These are phyloP conservation scores for Chrysanthemum seticuspe DNA, from an alignment of 129 eudicot species.

Conservation along the genomic window DNA sequence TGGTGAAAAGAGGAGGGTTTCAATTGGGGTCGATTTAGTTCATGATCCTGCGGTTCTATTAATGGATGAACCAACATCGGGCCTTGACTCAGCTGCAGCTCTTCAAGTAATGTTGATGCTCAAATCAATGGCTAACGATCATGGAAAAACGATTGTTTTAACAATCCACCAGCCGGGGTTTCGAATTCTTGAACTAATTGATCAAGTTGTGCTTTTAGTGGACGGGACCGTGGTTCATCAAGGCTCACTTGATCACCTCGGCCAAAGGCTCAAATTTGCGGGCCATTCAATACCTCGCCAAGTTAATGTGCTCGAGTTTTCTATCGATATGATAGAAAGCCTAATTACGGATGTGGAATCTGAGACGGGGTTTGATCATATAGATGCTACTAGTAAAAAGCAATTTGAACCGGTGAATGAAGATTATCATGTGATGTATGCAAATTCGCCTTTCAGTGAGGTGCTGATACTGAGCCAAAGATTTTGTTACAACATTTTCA, in stretches of 20 bases:
- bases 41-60: constrained; percentile 65
- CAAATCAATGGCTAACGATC: constrained; percentile 52
- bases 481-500: constrained; percentile 55
- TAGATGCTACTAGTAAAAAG: constrained; percentile 18
- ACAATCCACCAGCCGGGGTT: constrained; percentile 85
- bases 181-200: constrained; percentile 61
- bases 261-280: constrained; percentile 42
- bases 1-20: constrained; percentile 68
- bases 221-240: constrained; percentile 58
- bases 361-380: constrained; percentile 15
- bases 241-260: constrained; percentile 47
- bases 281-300: constrained; percentile 63
- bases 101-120: constrained; percentile 61
- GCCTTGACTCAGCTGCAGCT: constrained; percentile 69
- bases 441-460: constrained; percentile 43
- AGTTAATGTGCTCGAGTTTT: constrained; percentile 71
- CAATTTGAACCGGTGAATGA: constrained; percentile 18
- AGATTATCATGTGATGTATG: constrained; percentile 27
- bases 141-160: constrained; percentile 52
- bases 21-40: constrained; percentile 70
- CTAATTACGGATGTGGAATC: constrained; percentile 18
- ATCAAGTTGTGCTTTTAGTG: constrained; percentile 49
- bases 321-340: constrained; percentile 55
- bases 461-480: constrained; percentile 59
- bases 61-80: constrained; percentile 79